Evolutionary conservation across 192 early-diverging fungal species (phyloP), one percentile per base, ranked within the genome.

Genomic region (Podila verticillata): DNA sequence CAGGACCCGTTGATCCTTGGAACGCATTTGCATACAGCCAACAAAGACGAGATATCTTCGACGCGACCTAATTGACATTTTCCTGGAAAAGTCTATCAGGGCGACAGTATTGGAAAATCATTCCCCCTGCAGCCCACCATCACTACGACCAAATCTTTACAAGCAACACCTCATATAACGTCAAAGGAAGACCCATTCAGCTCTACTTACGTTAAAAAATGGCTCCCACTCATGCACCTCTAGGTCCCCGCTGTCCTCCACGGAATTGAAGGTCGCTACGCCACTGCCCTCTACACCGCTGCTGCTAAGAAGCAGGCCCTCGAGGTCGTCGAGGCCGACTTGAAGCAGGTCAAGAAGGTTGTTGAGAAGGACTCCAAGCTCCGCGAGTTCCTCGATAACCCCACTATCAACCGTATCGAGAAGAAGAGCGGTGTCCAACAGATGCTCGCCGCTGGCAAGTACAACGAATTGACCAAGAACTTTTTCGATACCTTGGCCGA

Each of bases 241-340:
- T 84, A 97, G 94, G 88, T 91, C 58, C 95, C 96, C 20, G 62
- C 95, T 35, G 87, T 90, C 56, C 89, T 99, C 60, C 92, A 94
- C 88, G 96, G 96, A 63, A 93, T 99, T 83, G 95, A 97, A 48
- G 97, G 97, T 77, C 94, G 96, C 75, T 99, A 99, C 84, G 96
- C 97, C 57, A 97, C 96, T 22, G 97, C 97, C 56, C 91, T 99
- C 65, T 99, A 92, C 90, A 87, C 93, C 61, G 97, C 97, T 65
- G 97, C 97, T 29, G 86, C 92, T 72, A 94, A 93, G 77, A 88
- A 92, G 87, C 89, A 93, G 71, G 82, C 78, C 17, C 91, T 98
- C 66, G 86, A 93, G 10, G 75, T 85, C 28, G 95, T 99, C 35
- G 96, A 99, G 83, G 67, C 83, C 63, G 97, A 99, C 60, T 88